phyloP scores from a whole-genome alignment of 495 filamentous ascomycete genomes.

The Amorphotheca resinae region DNA sequence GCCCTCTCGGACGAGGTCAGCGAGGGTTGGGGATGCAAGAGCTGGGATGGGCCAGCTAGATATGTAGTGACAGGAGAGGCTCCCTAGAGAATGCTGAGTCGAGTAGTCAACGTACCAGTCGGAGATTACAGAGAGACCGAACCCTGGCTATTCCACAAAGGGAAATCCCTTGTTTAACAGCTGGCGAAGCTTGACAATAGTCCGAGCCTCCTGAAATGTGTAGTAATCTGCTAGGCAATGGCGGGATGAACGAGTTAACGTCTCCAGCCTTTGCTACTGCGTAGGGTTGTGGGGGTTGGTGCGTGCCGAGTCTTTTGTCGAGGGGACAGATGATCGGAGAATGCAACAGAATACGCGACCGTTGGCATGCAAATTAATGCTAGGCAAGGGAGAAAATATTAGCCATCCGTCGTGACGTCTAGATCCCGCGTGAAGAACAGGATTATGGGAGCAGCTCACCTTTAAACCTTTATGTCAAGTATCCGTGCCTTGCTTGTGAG shows the following conservation, averaged over 20 bases:
- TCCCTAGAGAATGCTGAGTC: conserved; percentile 6
- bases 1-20: neutral
- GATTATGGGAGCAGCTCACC: conserved; percentile 5
- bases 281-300: conserved; percentile 9
- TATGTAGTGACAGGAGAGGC: neutral
- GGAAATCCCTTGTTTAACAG: conserved; percentile 13
- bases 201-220: conserved; percentile 9
- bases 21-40: neutral
- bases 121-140: conserved; percentile 8
- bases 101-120: conserved; percentile 13
- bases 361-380: conserved; percentile 22
- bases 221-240: conserved; percentile 12
- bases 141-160: neutral
- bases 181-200: conserved; percentile 7
- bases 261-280: conserved; percentile 20
- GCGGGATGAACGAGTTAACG: conserved; percentile 24
- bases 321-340: conserved; percentile 8
- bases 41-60: neutral
- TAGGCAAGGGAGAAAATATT: conserved; percentile 14
- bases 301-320: conserved; percentile 10
- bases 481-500: conserved; percentile 4
- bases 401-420: conserved; percentile 1
- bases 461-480: conserved; percentile 7
- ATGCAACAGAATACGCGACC: conserved; percentile 16
- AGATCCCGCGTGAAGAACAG: neutral